These are phyloP conservation scores for Rhytidiadelphus loreus DNA, from an alignment of 225 moss, liverwort and hornwort genomes.

Conservation along the genomic window DNA sequence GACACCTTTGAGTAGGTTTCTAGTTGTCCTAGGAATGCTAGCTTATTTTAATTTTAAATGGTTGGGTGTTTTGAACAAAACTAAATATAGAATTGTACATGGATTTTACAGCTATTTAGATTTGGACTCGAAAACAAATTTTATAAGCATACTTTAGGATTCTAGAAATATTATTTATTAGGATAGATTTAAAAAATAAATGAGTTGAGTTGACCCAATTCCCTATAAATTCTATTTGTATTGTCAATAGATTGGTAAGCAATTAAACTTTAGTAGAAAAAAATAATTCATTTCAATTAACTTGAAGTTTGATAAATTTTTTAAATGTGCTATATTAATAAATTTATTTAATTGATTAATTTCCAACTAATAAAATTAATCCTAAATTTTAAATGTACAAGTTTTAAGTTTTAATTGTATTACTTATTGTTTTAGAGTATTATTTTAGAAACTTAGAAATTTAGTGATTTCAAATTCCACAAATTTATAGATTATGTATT, in stretches of 20 bases:
- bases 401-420: neutral
- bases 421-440: fast-evolving
- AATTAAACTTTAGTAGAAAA: too few species aligned
- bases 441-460: neutral
- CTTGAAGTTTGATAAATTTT: fast-evolving
- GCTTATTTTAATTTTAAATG: neutral
- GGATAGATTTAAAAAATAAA: neutral
- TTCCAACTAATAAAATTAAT: neutral
- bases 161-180: neutral
- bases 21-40: too few species aligned
- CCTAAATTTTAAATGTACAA: neutral
- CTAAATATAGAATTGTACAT: neutral
- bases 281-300: too few species aligned
- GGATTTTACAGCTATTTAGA: neutral
- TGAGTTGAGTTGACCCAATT: too few species aligned
- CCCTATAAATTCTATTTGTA: too few species aligned
- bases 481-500: neutral
- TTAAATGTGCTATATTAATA: fast-evolving
- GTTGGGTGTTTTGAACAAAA: neutral
- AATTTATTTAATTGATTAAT: neutral
- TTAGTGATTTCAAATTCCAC: neutral
- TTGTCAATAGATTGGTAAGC: too few species aligned
- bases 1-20: too few species aligned
- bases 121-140: neutral
- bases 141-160: neutral